Evolutionary conservation across 495 filamentous ascomycete genomes (phyloP).

Genomic region (Aspergillus olivimuriae): DNA sequence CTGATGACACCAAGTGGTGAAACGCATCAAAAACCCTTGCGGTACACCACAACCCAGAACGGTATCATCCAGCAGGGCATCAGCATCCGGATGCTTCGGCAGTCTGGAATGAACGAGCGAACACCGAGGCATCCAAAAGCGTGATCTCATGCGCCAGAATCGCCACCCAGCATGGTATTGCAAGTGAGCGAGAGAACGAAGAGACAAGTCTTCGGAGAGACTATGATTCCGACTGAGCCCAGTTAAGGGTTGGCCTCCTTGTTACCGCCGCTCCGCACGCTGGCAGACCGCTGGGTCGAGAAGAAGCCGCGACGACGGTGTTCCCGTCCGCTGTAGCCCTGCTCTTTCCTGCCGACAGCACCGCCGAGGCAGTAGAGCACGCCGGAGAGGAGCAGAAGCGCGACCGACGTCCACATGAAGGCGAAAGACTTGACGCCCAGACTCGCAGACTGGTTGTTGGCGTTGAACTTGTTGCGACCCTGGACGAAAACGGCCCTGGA

Average conservation of each 20-base stretch:
- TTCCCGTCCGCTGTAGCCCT: constrained; percentile 37
- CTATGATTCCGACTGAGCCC: too few species aligned
- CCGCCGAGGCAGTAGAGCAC: constrained; percentile 60
- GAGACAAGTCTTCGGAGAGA: not conserved
- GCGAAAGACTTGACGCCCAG: constrained; percentile 72
- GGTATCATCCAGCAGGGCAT: not conserved
- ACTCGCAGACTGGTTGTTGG: constrained; percentile 47
- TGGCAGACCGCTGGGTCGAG: constrained; percentile 30
- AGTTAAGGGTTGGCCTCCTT: constrained; percentile 32
- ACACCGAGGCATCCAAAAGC: not conserved
- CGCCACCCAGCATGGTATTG: too few species aligned
- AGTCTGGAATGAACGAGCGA: not conserved
- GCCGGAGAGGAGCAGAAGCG: constrained; percentile 62
- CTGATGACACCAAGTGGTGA: too few species aligned
- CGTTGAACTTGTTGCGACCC: constrained; percentile 63
- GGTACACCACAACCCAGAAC: not conserved
- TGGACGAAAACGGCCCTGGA: constrained; percentile 66
- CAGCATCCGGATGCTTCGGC: too few species aligned
- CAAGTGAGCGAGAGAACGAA: too few species aligned
- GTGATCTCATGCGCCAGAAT: too few species aligned
- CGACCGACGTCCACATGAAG: constrained; percentile 79
- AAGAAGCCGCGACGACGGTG: constrained; percentile 40
- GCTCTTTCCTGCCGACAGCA: constrained; percentile 27
- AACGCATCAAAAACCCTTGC: not conserved
- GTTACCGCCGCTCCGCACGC: constrained; percentile 28